Conservation (phyloP, 208 protist species). For the Wallacemonas sp. region DNA sequence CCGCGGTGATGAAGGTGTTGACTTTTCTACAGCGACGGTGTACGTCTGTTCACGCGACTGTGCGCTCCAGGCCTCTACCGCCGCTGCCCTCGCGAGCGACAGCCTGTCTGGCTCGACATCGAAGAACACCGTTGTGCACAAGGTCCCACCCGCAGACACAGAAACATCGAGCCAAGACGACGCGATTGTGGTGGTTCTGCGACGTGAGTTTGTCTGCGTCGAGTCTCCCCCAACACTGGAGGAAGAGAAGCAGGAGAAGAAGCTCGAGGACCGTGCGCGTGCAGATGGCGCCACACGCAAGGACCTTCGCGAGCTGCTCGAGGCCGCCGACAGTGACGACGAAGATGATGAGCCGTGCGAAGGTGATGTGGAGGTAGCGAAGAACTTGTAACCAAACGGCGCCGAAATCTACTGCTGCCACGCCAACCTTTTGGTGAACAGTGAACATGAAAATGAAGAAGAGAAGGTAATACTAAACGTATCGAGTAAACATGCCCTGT, state of each 20-base stretch:
- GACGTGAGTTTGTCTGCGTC: conserved; percentile 62
- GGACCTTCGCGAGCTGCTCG: conserved; percentile 17
- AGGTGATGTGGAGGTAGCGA: conserved; percentile 2
- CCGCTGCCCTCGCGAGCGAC: neutral
- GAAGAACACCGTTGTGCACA: too few species aligned
- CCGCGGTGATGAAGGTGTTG: conserved; percentile 60
- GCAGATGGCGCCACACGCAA: conserved; percentile 4
- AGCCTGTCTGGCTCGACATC: too few species aligned
- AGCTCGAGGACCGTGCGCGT: conserved; percentile 6
- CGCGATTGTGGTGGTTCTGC: conserved; percentile 46
- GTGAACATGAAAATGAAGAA: too few species aligned
- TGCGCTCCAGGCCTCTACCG: neutral
- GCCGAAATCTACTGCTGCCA: neutral
- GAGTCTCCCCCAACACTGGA: conserved; percentile 38
- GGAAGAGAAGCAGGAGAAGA: conserved; percentile 18
- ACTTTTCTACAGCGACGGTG: conserved; percentile 80
- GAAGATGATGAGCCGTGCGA: conserved; percentile 6
- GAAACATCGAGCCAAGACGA: neutral
- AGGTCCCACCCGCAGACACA: conserved; percentile 10
- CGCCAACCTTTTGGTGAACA: too few species aligned
- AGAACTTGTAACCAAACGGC: neutral
- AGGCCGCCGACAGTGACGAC: conserved; percentile 1
- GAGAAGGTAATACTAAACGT: too few species aligned
- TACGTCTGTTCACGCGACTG: conserved; percentile 74
- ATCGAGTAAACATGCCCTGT: too few species aligned